Evolutionary conservation across 768 basidiomycete species (phyloP), one percentile per base, ranked within the genome.

Genomic region (Macrolepiota albuminosa): DNA sequence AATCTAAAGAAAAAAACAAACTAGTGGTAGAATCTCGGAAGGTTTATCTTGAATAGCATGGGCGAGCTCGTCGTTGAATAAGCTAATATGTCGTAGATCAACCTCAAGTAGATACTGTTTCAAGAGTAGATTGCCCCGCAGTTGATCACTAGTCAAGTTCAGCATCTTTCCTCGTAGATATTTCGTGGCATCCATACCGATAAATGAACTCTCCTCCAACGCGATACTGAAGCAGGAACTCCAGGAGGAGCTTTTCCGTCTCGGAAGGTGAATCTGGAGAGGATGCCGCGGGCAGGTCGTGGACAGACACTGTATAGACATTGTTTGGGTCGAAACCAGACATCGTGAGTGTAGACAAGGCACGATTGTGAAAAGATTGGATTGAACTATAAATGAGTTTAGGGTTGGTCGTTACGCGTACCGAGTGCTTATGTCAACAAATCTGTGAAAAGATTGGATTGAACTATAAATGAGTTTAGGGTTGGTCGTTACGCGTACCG

Each of bases 11-110:
- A n/a, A 3, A 26, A 1, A 43, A 76, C 86, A 62, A 60, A 97
- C 95, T 65, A 95, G 72, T 50, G 94, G 94, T 55, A 98, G 75
- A 42, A 94, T 82, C 63, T 98, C 97, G 6, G 89, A 87, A 18
- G 97, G 97, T 66, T 82, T 79, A 64, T 93, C 91, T 72, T 97
- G 93, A 57, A 98, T 86, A 24, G 85, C 84, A 71, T 95, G 92
- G 2, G 93, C 95, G 39, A 99, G 80, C 69, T 96, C 94, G 68
- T 98, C 95, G 66, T 97, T 95, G 78, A 89, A 98, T 33, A 95
- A 76, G 72, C 85, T 75, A 62, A 91, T 69, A 74, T 91, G 81
- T 63, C 87, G 77, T 66, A 96, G 80, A 74, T 98, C 88, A 62
- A 98, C 86, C 73, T 97, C 85, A 60, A 98, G 87, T 55, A 87